Evolutionary conservation across 2,329 filamentous ascomycete genomes (phyloP).

Genomic region (Fusarium avenaceum): DNA sequence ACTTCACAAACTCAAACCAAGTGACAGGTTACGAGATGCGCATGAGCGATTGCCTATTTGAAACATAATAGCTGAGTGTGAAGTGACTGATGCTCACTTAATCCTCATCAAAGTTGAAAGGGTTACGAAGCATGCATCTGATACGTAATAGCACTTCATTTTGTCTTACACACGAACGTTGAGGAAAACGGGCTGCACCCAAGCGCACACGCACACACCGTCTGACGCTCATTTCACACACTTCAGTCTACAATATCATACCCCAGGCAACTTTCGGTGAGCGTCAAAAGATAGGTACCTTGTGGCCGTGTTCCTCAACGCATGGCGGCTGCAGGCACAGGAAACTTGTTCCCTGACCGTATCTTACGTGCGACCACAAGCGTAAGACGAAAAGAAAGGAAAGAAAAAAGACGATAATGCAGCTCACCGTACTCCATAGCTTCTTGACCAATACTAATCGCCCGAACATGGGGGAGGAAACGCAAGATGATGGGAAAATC

Average conservation of each 20-base stretch:
- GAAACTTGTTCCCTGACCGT: slow-evolving; percentile 28
- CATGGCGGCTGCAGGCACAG: slow-evolving; percentile 25
- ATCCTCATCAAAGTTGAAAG: slow-evolving; percentile 1
- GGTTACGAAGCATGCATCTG: slow-evolving; percentile 16
- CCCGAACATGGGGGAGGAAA: slow-evolving; percentile 23
- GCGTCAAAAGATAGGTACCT: neutral
- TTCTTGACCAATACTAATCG: neutral
- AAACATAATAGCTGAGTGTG: slow-evolving; percentile 4
- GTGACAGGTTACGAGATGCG: slow-evolving; percentile 11
- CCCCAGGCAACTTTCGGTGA: slow-evolving; percentile 27
- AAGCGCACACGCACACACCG: slow-evolving; percentile 25
- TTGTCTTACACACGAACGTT: slow-evolving; percentile 19
- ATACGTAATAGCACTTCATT: slow-evolving; percentile 30
- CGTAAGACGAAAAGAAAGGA: neutral
- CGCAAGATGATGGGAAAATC: slow-evolving; percentile 34
- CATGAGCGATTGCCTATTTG: slow-evolving; percentile 25
- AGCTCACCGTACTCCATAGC: slow-evolving; percentile 18
- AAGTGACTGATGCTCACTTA: slow-evolving; percentile 34
- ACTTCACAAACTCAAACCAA: neutral
- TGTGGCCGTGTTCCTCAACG: neutral
- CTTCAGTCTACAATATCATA: slow-evolving; percentile 4
- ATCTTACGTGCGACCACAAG: slow-evolving; percentile 27
- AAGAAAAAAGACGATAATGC: slow-evolving; percentile 24
- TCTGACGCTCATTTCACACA: slow-evolving; percentile 25
- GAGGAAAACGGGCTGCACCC: slow-evolving; percentile 25